Evolutionary conservation across 1,139 yeast species (phyloP), one percentile per base, ranked within the genome.

Genomic region (Trichomonascaceae sp.): DNA sequence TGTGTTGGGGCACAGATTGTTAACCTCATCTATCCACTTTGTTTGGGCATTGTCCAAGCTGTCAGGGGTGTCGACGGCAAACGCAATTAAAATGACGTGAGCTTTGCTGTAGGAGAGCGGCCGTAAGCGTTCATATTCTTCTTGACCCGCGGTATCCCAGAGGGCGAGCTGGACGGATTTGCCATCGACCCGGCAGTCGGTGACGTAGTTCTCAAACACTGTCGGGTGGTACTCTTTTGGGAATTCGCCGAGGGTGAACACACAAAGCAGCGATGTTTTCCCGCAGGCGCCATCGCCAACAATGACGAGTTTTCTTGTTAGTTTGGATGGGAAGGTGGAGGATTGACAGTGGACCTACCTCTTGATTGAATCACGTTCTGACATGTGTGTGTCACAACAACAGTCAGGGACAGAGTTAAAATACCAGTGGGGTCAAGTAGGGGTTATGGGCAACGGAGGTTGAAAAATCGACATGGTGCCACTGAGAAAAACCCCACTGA

Each of bases 221-320:
- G 97, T 87, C 3, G 97, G 97, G 44, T 81, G 92, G 56, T 84
- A 78, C 76, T 82, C 16, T 81, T 56, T 58, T 13, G 64, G 64
- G 45, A 77, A 77, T 48, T 82, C 93, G 0, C 95, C 95, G 17
- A 84, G 59, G 0, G 96, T 82, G 61, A 84, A 85, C 14, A 85
- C 95, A 50, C 85, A 81, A n/a, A 85, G 64, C 25, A 85, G 63
- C 2, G 95, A 84, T 0, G 96, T 85, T 55, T 85, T 85, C 11
- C 96, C 96, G 57, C 95, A 84, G 1, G 94, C 94, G 30, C 95
- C 95, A 56, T 85, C 96, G 22, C 96, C 96, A 13, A 85, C 93
- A 32, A 85, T 85, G 35, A 85, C 95, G 32, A 85, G 63, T 54
- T 85, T 85, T 48, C 94, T 66, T 20, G n/a, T n/a, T n/a, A n/a